These are phyloP conservation scores for Kwoniella dendrophila DNA, from an alignment of 768 basidiomycete genomes.

Conservation along the genomic window DNA sequence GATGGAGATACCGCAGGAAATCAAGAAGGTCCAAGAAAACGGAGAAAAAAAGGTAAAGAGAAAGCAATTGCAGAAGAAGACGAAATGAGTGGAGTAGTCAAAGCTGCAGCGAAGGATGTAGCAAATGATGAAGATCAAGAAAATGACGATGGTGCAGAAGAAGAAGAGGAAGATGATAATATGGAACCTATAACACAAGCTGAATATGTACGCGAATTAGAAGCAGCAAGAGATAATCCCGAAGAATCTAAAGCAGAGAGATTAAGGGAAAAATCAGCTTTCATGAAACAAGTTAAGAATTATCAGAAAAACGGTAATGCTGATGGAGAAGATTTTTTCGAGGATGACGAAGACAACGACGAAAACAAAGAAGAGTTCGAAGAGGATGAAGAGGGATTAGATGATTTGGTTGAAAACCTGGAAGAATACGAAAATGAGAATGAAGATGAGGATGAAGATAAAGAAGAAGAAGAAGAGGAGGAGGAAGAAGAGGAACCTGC, in stretches of 20 bases:
- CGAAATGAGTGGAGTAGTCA: not conserved
- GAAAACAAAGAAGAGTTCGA: constrained; percentile 19
- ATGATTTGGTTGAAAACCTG: constrained; percentile 20
- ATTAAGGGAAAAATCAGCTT: constrained; percentile 20
- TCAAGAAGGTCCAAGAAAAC: too few species aligned
- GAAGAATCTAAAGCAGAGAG: constrained; percentile 29
- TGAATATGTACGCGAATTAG: constrained; percentile 25
- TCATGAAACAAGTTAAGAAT: constrained; percentile 14
- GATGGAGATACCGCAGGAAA: constrained; percentile 11
- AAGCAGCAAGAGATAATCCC: constrained; percentile 26
- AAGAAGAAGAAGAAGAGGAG: constrained; percentile 26
- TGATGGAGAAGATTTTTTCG: constrained; percentile 5
- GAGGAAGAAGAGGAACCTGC: constrained; percentile 16
- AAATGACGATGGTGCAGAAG: constrained; percentile 18
- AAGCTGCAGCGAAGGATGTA: constrained; percentile 20
- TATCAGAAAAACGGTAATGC: constrained; percentile 1
- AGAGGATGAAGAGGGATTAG: constrained; percentile 16
- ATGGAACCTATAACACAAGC: constrained; percentile 13
- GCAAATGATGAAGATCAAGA: constrained; percentile 26
- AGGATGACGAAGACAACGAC: constrained; percentile 14
- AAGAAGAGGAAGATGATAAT: constrained; percentile 39
- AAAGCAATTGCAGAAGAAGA: not conserved
- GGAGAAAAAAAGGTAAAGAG: not conserved
- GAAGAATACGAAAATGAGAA: constrained; percentile 20
- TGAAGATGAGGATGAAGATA: constrained; percentile 21